phyloP scores from a whole-genome alignment of 768 basidiomycete species.

The Serendipita indica region DNA sequence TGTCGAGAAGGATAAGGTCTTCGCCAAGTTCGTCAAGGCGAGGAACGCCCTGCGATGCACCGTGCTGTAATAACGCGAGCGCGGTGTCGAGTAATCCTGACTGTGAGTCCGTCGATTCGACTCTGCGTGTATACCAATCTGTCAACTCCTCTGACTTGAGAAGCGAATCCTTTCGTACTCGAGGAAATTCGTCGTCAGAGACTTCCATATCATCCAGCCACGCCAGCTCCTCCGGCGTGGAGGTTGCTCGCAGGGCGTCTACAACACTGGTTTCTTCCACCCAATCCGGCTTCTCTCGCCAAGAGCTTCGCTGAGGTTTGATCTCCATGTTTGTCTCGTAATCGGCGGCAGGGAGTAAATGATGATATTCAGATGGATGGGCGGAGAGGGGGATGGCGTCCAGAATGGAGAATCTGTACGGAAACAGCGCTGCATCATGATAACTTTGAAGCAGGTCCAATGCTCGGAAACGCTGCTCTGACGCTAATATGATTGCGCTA shows the following conservation, averaged over 20 bases:
- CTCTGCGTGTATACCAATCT: conserved; percentile 59
- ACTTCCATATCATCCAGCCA: conserved; percentile 12
- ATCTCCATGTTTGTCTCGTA: conserved; percentile 31
- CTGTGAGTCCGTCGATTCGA: conserved; percentile 41
- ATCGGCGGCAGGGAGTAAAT: conserved; percentile 52
- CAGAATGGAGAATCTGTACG: conserved; percentile 53
- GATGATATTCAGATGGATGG: conserved; percentile 44
- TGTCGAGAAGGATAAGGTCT: conserved; percentile 74
- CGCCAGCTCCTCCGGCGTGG: conserved; percentile 4
- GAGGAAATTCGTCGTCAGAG: conserved; percentile 9
- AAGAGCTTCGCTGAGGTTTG: conserved; percentile 21
- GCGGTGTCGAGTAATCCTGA: conserved; percentile 71
- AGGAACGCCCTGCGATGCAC: conserved; percentile 62
- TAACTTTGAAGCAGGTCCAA: conserved; percentile 42
- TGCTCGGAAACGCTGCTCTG: conserved; percentile 40
- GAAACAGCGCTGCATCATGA: conserved; percentile 47
- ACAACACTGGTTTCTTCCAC: conserved; percentile 36
- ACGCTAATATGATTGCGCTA: conserved; percentile 51
- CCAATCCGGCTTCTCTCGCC: conserved; percentile 46
- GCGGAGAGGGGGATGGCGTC: conserved; percentile 61
- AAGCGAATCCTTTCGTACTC: conserved; percentile 18
- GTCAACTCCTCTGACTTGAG: conserved; percentile 39
- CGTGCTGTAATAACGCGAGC: conserved; percentile 69
- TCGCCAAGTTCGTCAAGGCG: conserved; percentile 78
- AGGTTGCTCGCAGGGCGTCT: conserved; percentile 24